Evolutionary conservation across 768 basidiomycete genomes (phyloP).

Genomic region (Pleurotus eryngii): DNA sequence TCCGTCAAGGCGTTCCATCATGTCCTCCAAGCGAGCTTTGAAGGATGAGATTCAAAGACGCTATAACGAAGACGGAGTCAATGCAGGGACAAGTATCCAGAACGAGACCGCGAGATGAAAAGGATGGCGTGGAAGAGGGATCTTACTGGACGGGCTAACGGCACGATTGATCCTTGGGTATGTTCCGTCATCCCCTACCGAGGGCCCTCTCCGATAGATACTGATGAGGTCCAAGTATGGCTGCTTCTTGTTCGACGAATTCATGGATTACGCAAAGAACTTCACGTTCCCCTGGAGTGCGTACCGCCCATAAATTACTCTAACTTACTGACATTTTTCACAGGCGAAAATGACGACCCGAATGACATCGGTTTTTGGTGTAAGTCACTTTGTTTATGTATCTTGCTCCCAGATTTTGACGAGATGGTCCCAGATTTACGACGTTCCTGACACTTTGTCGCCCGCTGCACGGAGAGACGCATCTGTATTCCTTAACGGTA

Average conservation of each 20-base stretch:
- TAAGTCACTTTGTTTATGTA: slow-evolving; percentile 22
- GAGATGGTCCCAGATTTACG: slow-evolving; percentile 36
- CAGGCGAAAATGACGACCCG: slow-evolving; percentile 6
- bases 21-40: not conserved
- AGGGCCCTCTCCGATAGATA: not conserved
- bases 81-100: not conserved
- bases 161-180: slow-evolving; percentile 43
- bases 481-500: slow-evolving; percentile 62
- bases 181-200: not conserved
- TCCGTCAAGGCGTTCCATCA: not conserved
- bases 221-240: slow-evolving; percentile 42
- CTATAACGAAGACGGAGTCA: not conserved
- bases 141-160: slow-evolving; percentile 45
- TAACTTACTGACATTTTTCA: not conserved
- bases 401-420: not conserved
- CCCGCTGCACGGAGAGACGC: slow-evolving; percentile 50
- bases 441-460: slow-evolving; percentile 53
- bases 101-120: slow-evolving; percentile 21
- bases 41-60: not conserved
- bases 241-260: slow-evolving; percentile 61
- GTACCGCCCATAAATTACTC: not conserved
- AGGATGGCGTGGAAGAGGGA: slow-evolving; percentile 43
- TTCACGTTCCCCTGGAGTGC: slow-evolving; percentile 62
- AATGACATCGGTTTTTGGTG: slow-evolving; percentile 22
- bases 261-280: slow-evolving; percentile 70